Percentiles rank a stretch among this genome's conserved stretches.
Conservation (phyloP, 2,329 filamentous ascomycete species). For the Fusarium proliferatum region DNA sequence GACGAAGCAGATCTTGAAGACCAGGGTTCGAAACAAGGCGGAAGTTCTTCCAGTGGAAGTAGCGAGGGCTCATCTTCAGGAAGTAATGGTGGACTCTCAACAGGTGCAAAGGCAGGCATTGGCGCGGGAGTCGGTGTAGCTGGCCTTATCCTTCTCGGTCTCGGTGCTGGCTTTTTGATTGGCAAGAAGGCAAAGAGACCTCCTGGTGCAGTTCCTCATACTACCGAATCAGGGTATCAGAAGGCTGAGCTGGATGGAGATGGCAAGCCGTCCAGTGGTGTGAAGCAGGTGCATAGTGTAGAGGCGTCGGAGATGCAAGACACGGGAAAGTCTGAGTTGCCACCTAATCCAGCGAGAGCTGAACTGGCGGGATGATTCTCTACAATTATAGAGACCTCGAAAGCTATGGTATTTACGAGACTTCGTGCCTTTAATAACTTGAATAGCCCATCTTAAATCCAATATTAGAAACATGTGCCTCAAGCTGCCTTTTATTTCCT, state of each 20-base stretch:
- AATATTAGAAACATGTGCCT: too few relatives aligned
- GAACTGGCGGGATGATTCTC: not conserved
- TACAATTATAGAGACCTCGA: accelerated
- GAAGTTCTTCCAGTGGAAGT: accelerated
- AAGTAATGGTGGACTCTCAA: not conserved
- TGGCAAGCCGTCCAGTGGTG: accelerated
- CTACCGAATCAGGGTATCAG: not conserved
- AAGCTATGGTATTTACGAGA: accelerated
- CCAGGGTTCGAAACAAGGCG: accelerated
- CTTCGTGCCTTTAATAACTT: accelerated
- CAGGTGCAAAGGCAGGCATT: not conserved
- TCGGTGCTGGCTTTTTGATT: not conserved
- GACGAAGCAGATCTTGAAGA: not conserved
- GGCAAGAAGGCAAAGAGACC: not conserved
- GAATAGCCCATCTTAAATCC: accelerated
- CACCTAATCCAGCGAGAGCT: accelerated
- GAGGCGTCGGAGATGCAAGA: not conserved
- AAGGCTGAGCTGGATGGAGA: not conserved
- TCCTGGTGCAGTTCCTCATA: accelerated
- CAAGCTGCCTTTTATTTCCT: too few relatives aligned
- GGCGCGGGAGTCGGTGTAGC: not conserved
- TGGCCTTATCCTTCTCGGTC: not conserved
- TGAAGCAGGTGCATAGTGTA: not conserved
- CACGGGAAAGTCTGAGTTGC: not conserved
- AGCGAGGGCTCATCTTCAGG: accelerated